A percentile compares a stretch with the other conserved stretches of the same genome.
Conservation (phyloP, 768 basidiomycete species). For the Tricholoma flavovirens region DNA sequence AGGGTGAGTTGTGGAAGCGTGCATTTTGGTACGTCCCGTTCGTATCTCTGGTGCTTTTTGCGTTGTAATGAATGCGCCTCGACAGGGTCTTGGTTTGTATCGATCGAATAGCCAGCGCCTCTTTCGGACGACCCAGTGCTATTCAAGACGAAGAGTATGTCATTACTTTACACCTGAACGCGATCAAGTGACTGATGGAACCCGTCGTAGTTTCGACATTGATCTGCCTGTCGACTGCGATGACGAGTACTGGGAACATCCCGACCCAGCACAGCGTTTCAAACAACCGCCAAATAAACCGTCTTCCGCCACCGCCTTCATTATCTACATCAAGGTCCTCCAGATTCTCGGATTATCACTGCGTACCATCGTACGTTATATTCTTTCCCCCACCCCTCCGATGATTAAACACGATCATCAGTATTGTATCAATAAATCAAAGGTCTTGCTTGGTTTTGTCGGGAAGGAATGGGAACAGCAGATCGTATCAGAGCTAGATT, state of each 20-base stretch:
- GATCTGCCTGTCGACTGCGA: slow-evolving; percentile 61
- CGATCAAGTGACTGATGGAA: not conserved
- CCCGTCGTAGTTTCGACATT: slow-evolving; percentile 55
- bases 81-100: slow-evolving; percentile 50
- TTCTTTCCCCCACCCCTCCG: not conserved
- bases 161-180: slow-evolving; percentile 4
- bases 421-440: slow-evolving; percentile 83
- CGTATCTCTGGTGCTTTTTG: slow-evolving; percentile 7
- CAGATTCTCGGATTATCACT: slow-evolving; percentile 61
- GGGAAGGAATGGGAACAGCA: slow-evolving; percentile 62
- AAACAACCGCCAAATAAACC: slow-evolving; percentile 65
- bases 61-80: not conserved
- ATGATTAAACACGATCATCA: slow-evolving; percentile 18
- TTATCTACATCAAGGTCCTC: slow-evolving; percentile 49
- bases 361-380: slow-evolving; percentile 51
- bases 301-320: slow-evolving; percentile 50
- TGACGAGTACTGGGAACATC: slow-evolving; percentile 72
- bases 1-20: slow-evolving; percentile 74
- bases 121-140: slow-evolving; percentile 68
- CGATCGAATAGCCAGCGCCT: slow-evolving; percentile 46
- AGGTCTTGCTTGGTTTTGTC: slow-evolving; percentile 56
- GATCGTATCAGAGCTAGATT: slow-evolving; percentile 67
- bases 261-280: slow-evolving; percentile 54
- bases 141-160: slow-evolving; percentile 77
- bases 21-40: slow-evolving; percentile 47